A percentile compares a stretch with the other conserved stretches of the same genome.
These are phyloP conservation scores for Debaryomycetaceae sp. DNA, from an alignment of 1,139 yeast species.

Conservation along the genomic window DNA sequence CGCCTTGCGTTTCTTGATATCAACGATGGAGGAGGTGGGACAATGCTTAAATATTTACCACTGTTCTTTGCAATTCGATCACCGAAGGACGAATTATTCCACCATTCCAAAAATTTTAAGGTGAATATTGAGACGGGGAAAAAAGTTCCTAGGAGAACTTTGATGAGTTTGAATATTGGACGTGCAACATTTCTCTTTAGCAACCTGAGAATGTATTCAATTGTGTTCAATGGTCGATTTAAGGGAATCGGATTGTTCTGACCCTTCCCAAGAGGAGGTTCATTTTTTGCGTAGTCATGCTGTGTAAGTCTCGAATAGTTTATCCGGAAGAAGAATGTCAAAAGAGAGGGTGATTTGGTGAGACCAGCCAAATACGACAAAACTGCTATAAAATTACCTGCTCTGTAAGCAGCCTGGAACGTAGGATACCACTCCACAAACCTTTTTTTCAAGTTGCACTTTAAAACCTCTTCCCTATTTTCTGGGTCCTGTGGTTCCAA, in stretches of 20 bases:
- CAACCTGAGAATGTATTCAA: slow-evolving; percentile 38
- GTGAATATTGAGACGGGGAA: slow-evolving; percentile 84
- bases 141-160: slow-evolving; percentile 47
- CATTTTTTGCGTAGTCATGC: slow-evolving; percentile 57
- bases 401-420: slow-evolving; percentile 44
- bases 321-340: slow-evolving; percentile 61
- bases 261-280: slow-evolving; percentile 16
- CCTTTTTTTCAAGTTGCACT: slow-evolving; percentile 32
- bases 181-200: slow-evolving; percentile 27
- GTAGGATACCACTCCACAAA: slow-evolving; percentile 65
- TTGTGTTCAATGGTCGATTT: slow-evolving; percentile 50
- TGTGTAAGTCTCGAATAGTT: slow-evolving; percentile 67
- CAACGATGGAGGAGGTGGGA: slow-evolving; percentile 53
- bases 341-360: slow-evolving; percentile 59
- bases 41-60: slow-evolving; percentile 45
- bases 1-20: slow-evolving; percentile 13
- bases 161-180: slow-evolving; percentile 40
- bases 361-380: slow-evolving; percentile 67
- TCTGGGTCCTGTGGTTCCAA: slow-evolving; percentile 30
- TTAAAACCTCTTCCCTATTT: slow-evolving; percentile 25
- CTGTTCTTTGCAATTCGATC: slow-evolving; percentile 54
- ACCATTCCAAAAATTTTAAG: slow-evolving; percentile 90
- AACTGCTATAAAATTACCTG: slow-evolving; percentile 57
- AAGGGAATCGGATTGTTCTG: slow-evolving; percentile 21
- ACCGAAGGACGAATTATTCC: slow-evolving; percentile 80